These are phyloP conservation scores for Phytophthora vignae DNA, from an alignment of 352 stramenopile genomes.

Conservation along the genomic window DNA sequence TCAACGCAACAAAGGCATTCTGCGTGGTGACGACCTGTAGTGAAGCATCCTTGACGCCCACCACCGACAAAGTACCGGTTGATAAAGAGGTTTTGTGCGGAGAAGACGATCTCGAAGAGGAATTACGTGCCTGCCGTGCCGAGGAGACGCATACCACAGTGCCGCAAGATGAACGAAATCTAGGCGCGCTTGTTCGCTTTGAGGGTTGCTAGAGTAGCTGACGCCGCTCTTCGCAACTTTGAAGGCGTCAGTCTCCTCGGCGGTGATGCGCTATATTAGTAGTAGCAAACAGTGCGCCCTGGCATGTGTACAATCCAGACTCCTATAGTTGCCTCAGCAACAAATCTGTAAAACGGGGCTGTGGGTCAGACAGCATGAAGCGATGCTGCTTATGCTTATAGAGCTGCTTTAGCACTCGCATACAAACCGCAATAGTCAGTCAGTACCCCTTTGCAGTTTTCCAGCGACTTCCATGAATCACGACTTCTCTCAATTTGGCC, in stretches of 20 bases:
- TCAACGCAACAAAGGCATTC: conserved; percentile 60
- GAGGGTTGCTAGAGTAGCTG: neutral
- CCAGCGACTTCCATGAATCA: too few relatives aligned
- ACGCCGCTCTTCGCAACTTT: conserved; percentile 31
- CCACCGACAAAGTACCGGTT: conserved; percentile 58
- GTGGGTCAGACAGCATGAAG: too few relatives aligned
- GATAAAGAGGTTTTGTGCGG: conserved; percentile 78
- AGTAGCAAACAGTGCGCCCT: conserved; percentile 42
- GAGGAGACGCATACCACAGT: conserved; percentile 56
- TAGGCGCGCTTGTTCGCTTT: conserved; percentile 16
- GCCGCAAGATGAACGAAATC: conserved; percentile 45
- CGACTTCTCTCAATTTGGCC: too few relatives aligned
- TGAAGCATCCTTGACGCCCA: conserved; percentile 50
- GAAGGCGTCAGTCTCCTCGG: conserved; percentile 60
- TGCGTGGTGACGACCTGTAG: conserved; percentile 53
- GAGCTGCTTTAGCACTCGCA: too few relatives aligned
- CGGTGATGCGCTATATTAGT: conserved; percentile 56
- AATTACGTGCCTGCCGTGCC: conserved; percentile 80
- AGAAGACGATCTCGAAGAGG: conserved; percentile 84
- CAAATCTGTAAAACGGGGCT: too few relatives aligned
- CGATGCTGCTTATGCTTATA: too few relatives aligned
- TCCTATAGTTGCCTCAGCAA: too few relatives aligned
- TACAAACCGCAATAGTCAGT: too few relatives aligned
- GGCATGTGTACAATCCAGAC: too few relatives aligned
- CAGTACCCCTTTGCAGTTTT: too few relatives aligned